Evolutionary conservation across 2,329 filamentous ascomycete genomes (phyloP).

Genomic region (Epicoccum nigrum): DNA sequence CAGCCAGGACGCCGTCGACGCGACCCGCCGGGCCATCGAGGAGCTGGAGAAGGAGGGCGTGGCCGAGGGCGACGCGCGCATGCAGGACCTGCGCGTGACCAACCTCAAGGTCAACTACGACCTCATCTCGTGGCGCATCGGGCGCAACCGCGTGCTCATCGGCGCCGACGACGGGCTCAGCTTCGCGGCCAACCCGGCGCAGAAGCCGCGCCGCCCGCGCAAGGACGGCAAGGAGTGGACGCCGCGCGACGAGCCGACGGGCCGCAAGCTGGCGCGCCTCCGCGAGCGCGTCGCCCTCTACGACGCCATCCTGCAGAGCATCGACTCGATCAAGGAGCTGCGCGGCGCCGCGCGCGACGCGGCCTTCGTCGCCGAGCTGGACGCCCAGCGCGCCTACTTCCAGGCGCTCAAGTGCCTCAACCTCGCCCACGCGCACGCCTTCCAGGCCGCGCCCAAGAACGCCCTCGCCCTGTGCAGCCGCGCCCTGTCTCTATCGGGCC

Average conservation of each 20-base stretch:
- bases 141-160: conserved; percentile 86
- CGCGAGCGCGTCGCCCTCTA: conserved; percentile 90
- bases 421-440: conserved; percentile 81
- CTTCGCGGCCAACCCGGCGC: conserved; percentile 58
- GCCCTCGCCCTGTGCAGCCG: conserved; percentile 84
- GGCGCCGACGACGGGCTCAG: conserved; percentile 79
- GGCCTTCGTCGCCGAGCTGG: conserved; percentile 76
- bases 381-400: conserved; percentile 82
- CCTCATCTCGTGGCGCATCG: conserved; percentile 92
- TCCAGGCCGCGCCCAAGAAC: conserved; percentile 74
- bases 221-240: conserved; percentile 55
- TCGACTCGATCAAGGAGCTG: conserved; percentile 87
- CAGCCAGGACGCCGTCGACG: conserved; percentile 92
- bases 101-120: conserved; percentile 93
- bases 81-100: conserved; percentile 92
- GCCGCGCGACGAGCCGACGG: conserved; percentile 68
- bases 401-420: conserved; percentile 86
- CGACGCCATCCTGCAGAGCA: conserved; percentile 86
- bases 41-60: conserved; percentile 85
- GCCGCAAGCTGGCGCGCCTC: conserved; percentile 77
- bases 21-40: conserved; percentile 90
- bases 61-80: conserved; percentile 79
- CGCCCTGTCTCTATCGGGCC: conserved; percentile 67
- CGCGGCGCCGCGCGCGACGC: conserved; percentile 88
- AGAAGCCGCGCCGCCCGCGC: conserved; percentile 60